Conservation (phyloP, 2,329 filamentous ascomycete genomes). For the Exutisphaerella laricina region DNA sequence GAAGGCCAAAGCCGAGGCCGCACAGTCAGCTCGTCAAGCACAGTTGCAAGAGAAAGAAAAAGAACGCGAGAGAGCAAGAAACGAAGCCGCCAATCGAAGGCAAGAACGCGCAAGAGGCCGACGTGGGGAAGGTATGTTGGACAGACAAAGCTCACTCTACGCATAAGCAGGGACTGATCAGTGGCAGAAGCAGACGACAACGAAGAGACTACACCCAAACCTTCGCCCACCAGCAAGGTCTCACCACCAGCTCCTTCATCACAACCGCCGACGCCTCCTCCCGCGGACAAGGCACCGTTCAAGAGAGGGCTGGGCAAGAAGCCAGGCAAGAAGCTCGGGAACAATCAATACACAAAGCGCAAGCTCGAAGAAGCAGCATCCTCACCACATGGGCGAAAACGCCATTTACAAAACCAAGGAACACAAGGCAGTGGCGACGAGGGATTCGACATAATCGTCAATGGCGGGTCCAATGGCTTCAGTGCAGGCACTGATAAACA, state of each 20-base stretch:
- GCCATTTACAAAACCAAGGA: constrained; percentile 15
- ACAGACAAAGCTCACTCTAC: too few relatives aligned
- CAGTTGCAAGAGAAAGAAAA: constrained; percentile 57
- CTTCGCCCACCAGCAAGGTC: constrained; percentile 32
- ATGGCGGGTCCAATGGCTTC: constrained; percentile 28
- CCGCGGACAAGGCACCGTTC: constrained; percentile 44
- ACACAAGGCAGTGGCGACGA: constrained; percentile 31
- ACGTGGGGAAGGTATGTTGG: constrained; percentile 67
- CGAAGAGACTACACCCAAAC: constrained; percentile 58
- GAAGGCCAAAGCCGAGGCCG: constrained; percentile 44
- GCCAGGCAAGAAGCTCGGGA: constrained; percentile 54
- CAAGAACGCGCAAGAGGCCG: constrained; percentile 77
- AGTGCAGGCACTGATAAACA: constrained; percentile 12
- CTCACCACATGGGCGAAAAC: constrained; percentile 38
- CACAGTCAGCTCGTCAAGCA: constrained; percentile 53
- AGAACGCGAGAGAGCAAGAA: constrained; percentile 67
- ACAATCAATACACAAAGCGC: constrained; percentile 74
- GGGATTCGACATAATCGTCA: constrained; percentile 36
- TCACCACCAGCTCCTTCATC: constrained; percentile 41
- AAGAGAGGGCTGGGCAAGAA: constrained; percentile 60
- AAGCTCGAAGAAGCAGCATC: constrained; percentile 45
- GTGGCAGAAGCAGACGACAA: constrained; percentile 49
- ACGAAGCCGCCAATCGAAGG: constrained; percentile 70
- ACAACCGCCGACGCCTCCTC: constrained; percentile 34
- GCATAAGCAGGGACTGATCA: too few relatives aligned